These are phyloP conservation scores for Schizochytrium sp. DNA, from an alignment of 108 stramenopile genomes.

Conservation along the genomic window DNA sequence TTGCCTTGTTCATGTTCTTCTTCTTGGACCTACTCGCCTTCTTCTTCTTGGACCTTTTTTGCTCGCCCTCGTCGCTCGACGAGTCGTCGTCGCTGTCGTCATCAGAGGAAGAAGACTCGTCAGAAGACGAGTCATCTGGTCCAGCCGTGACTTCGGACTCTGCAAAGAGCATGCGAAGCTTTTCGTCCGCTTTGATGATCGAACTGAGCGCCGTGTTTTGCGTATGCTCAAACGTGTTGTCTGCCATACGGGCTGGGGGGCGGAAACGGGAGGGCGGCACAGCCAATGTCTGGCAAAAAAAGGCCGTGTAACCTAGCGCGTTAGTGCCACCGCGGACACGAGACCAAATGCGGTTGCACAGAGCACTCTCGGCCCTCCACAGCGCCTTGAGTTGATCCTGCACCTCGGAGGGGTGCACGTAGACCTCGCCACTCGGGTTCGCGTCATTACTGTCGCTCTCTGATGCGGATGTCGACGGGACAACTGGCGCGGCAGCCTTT, in stretches of 20 bases:
- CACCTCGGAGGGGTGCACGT: slow-evolving; percentile 82
- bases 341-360: slow-evolving; percentile 66
- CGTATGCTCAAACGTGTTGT: slow-evolving; percentile 80
- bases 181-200: slow-evolving; percentile 48
- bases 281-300: slow-evolving; percentile 74
- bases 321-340: slow-evolving; percentile 30
- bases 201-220: slow-evolving; percentile 79
- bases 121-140: not conserved
- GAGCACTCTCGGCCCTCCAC: slow-evolving; percentile 63
- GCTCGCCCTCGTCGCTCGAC: not conserved
- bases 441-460: not conserved
- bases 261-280: slow-evolving; percentile 92
- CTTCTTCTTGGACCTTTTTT: not conserved
- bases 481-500: slow-evolving; percentile 27
- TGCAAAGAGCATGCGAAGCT: not conserved
- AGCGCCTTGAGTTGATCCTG: slow-evolving; percentile 75
- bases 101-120: not conserved
- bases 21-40: not conserved
- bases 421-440: slow-evolving; percentile 37
- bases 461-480: not conserved
- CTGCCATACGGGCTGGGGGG: slow-evolving; percentile 78
- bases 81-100: not conserved
- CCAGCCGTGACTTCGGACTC: too few relatives aligned
- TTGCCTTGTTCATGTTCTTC: not conserved
- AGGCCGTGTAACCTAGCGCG: slow-evolving; percentile 59